These are phyloP conservation scores for Colletotrichum spaethianum DNA, from an alignment of 2,329 filamentous ascomycete genomes.

Conservation along the genomic window DNA sequence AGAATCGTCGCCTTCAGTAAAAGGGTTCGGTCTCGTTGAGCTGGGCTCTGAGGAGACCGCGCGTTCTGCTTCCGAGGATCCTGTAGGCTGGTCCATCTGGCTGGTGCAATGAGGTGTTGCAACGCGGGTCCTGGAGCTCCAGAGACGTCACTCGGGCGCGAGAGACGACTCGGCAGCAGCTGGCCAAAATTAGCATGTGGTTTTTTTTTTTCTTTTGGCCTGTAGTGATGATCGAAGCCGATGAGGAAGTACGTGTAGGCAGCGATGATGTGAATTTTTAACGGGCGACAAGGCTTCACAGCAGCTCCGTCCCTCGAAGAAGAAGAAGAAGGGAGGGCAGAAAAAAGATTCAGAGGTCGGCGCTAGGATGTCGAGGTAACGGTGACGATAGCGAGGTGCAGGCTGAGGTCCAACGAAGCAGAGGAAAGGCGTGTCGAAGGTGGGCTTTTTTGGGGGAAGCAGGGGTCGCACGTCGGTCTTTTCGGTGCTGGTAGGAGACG, in stretches of 20 bases:
- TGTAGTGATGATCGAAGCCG: constrained; percentile 41
- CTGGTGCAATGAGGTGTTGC: constrained; percentile 54
- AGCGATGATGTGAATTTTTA: constrained; percentile 25
- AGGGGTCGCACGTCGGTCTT: constrained; percentile 39
- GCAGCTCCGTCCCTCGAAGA: constrained; percentile 14
- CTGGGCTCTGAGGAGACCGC: constrained; percentile 74
- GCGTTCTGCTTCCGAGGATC: constrained; percentile 68
- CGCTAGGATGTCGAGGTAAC: constrained; percentile 36
- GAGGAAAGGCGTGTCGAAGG: constrained; percentile 33
- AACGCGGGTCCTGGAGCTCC: constrained; percentile 61
- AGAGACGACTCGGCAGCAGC: constrained; percentile 68
- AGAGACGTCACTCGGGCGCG: constrained; percentile 66
- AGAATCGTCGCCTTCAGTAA: constrained; percentile 70
- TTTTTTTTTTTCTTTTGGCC: constrained; percentile 45
- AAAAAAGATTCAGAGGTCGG: constrained; percentile 14
- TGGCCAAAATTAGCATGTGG: constrained; percentile 72
- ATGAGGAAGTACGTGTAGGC: constrained; percentile 35
- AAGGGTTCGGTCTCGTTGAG: constrained; percentile 75
- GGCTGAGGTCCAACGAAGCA: constrained; percentile 34
- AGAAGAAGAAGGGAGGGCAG: neutral
- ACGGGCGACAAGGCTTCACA: constrained; percentile 32
- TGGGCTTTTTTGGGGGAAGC: constrained; percentile 37
- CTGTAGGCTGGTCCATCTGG: constrained; percentile 69
- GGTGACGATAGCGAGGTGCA: constrained; percentile 35
- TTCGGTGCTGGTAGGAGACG: constrained; percentile 29